Percentiles rank a stretch among this genome's conserved stretches.
Evolutionary conservation across 2,329 filamentous ascomycete species (phyloP).

Genomic region (Penicillium psychrosexuale): DNA sequence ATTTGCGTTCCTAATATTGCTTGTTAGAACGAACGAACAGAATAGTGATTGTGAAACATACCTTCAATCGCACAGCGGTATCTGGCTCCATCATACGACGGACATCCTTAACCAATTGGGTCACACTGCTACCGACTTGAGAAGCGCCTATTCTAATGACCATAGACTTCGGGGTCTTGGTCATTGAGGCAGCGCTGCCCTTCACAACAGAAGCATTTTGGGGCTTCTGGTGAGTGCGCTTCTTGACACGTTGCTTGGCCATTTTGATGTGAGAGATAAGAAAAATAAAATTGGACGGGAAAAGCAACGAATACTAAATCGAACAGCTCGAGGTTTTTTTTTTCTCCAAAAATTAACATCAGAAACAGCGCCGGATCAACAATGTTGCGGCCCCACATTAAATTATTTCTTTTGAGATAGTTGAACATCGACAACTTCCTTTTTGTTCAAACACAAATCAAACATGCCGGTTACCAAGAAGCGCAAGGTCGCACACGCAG

Average conservation of each 20-base stretch:
- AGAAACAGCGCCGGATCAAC: slow-evolving; percentile 36
- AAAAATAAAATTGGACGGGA: slow-evolving; percentile 5
- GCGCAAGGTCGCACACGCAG: slow-evolving; percentile 35
- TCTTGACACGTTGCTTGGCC: slow-evolving; percentile 80
- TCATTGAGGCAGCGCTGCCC: slow-evolving; percentile 59
- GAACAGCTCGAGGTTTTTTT: slow-evolving; percentile 30
- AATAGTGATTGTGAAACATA: slow-evolving; percentile 24
- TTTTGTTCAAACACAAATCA: slow-evolving; percentile 8
- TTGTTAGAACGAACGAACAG: slow-evolving; percentile 5
- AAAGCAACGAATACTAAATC: slow-evolving; percentile 11
- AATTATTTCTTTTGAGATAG: slow-evolving; percentile 29
- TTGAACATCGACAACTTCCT: not conserved
- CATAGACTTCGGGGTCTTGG: slow-evolving; percentile 87
- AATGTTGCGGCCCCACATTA: slow-evolving; percentile 36
- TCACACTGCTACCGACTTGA: slow-evolving; percentile 86
- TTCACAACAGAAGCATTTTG: slow-evolving; percentile 53
- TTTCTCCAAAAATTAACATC: slow-evolving; percentile 34
- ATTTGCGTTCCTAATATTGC: slow-evolving; percentile 64
- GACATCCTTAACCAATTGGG: slow-evolving; percentile 87
- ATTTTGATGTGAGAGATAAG: slow-evolving; percentile 46
- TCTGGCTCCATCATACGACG: slow-evolving; percentile 93
- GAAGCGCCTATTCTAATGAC: slow-evolving; percentile 95
- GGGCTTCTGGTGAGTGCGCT: slow-evolving; percentile 76
- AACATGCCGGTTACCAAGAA: slow-evolving; percentile 43
- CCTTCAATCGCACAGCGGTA: slow-evolving; percentile 80